phyloP scores from a whole-genome alignment of 1,284 basidiomycete genomes.

The Trametes versicolor region DNA sequence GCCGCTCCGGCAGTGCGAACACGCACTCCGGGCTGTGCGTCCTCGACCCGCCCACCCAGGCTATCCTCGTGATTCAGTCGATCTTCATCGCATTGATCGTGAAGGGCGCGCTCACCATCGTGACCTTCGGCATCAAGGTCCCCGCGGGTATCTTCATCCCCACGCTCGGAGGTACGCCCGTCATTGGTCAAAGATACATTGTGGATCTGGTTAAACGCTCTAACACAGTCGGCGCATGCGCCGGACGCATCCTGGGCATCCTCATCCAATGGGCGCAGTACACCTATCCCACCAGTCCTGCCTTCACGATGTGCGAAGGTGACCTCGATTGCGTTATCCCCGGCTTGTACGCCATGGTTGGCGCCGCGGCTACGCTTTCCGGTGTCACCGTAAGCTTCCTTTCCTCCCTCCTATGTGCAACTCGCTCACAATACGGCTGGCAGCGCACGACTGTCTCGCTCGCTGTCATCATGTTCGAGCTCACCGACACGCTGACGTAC shows the following conservation, averaged over 20 bases:
- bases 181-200: no score
- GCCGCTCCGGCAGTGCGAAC: constrained; percentile 63
- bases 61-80: constrained; percentile 72
- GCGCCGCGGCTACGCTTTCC: constrained; percentile 88
- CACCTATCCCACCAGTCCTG: constrained; percentile 64
- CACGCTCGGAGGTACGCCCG: constrained; percentile 70
- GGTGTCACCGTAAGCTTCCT: constrained; percentile 76
- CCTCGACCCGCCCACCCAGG: constrained; percentile 68
- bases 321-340: constrained; percentile 81
- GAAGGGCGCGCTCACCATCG: constrained; percentile 85
- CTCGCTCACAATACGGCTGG: neutral
- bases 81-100: constrained; percentile 83
- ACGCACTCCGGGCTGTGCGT: constrained; percentile 80
- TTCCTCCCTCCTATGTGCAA: neutral
- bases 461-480: constrained; percentile 97
- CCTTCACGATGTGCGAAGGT: constrained; percentile 76
- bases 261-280: constrained; percentile 83
- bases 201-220: neutral
- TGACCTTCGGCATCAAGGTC: constrained; percentile 95
- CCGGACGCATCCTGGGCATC: constrained; percentile 90
- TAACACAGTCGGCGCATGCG: constrained; percentile 87
- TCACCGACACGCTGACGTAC: constrained; percentile 95
- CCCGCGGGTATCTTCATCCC: constrained; percentile 99
- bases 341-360: constrained; percentile 93
- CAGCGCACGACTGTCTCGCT: constrained; percentile 90